phyloP scores from a whole-genome alignment of 768 basidiomycete species.

The Boletus rubropictus region DNA sequence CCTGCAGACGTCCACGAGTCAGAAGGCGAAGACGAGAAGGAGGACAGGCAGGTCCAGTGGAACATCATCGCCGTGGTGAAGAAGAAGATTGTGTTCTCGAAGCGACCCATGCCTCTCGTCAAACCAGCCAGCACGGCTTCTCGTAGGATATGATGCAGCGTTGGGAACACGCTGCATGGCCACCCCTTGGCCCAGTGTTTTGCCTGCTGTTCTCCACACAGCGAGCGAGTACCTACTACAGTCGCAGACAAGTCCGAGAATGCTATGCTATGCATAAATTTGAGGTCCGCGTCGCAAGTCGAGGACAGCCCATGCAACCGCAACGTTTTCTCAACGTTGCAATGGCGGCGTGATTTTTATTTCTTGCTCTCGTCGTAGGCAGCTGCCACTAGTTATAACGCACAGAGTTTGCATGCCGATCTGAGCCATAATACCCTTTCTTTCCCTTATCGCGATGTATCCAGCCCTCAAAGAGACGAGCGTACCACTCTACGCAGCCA shows the following conservation, averaged over 20 bases:
- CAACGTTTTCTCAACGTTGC: constrained; percentile 33
- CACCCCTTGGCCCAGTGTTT: constrained; percentile 16
- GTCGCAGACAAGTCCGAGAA: neutral
- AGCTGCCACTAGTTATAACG: constrained; percentile 18
- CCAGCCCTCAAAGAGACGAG: constrained; percentile 20
- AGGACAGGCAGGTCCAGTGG: constrained; percentile 38
- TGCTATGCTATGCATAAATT: too few relatives aligned
- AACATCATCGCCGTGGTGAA: constrained; percentile 66
- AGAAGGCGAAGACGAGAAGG: neutral
- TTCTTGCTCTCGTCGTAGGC: constrained; percentile 9
- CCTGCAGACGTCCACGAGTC: neutral
- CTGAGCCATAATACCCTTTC: neutral
- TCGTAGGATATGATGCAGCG: constrained; percentile 16
- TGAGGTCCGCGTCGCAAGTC: constrained; percentile 4
- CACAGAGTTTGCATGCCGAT: neutral
- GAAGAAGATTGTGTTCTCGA: constrained; percentile 78
- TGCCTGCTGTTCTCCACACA: constrained; percentile 1
- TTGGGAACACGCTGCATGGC: constrained; percentile 15
- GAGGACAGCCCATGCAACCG: constrained; percentile 13
- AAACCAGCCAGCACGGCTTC: constrained; percentile 24
- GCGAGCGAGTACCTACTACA: neutral
- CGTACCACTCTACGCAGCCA: constrained; percentile 21
- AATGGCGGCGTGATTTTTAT: constrained; percentile 8
- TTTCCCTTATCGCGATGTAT: constrained; percentile 8
- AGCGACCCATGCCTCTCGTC: constrained; percentile 72